Base-by-base conservation (phyloP, 2,329 filamentous ascomycete species). In the Ceratocystis albifundus region DNA sequence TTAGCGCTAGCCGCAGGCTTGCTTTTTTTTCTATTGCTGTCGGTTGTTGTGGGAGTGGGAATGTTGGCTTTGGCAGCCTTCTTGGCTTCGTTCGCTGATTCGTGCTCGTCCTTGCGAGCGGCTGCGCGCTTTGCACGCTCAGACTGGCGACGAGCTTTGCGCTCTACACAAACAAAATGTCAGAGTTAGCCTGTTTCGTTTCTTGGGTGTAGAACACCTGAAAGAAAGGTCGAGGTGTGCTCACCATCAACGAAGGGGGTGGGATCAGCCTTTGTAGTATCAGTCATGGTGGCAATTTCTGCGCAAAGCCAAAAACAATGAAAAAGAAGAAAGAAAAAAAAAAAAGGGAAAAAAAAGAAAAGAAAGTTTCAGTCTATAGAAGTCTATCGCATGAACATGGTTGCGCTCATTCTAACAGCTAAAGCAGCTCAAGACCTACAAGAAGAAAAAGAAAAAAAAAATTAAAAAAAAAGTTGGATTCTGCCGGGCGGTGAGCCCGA, bases 371-470 rank as follows among this genome's bases (percentile, higher is more conserved):
- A 12, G 10, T 41, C 36, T 41, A 41, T 41, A 41, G 36, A 3
- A 41, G 36, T 41, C 8, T 41, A 12, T 10, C 10, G 36, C 10
- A 12, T 41, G 3, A 12, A 10, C 36, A 41, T 10, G 36, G 10
- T 10, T 12, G 36, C 10, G 36, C 36, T 41, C 10, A 10, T 41
- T 41, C 36, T 41, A 12, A 41, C 36, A 41, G 36, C 36, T 12
- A 41, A 41, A 41, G 36, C 3, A 12, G 36, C 8, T 41, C 10
- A 10, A 41, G 36, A 41, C 36, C 36, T 41, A 41, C 3, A 65
- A 66, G 57, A 68, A 65, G 65, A 68, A 67, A 68, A 68, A 64
- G 61, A 65, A 67, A 68, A 67, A 68, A 68, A 64, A n/a, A n/a
- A n/a, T n/a, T n/a, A n/a, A n/a, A 65, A 67, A 68, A 67, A 68